A percentile compares a stretch with the other conserved stretches of the same genome.
Evolutionary conservation across 106 monocot genomes (phyloP).

Genomic region (Posidonia australis): DNA sequence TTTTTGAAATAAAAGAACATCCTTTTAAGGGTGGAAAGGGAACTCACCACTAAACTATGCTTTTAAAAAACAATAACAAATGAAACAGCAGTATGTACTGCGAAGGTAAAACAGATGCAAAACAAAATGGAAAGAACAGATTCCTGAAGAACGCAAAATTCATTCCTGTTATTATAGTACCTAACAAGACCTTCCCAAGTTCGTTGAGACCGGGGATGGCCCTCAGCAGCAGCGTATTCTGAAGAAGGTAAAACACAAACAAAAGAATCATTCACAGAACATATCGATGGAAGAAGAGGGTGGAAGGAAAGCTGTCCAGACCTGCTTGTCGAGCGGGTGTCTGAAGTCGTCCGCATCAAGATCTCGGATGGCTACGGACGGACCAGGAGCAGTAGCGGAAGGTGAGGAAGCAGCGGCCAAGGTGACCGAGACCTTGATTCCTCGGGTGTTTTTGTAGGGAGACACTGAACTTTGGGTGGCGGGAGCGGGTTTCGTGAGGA

Average conservation of each 20-base stretch:
- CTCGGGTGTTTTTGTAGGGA: no score
- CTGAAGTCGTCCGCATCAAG: conserved; percentile 97
- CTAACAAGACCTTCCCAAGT: conserved; percentile 74
- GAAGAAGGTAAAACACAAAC: conserved; percentile 9
- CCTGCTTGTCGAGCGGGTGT: conserved; percentile 94
- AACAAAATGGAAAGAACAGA: background rate
- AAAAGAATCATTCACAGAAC: background rate
- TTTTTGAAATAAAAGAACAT: no score
- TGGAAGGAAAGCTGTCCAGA: conserved; percentile 1
- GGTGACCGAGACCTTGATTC: no score
- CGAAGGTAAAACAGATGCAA: background rate
- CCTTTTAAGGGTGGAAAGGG: no score
- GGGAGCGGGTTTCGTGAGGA: no score
- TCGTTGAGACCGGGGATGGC: conserved; percentile 77
- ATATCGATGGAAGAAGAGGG: background rate
- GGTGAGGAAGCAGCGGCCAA: no score
- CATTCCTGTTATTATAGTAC: no score
- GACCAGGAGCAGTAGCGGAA: background rate
- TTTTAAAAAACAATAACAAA: no score
- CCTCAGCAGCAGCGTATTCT: conserved; percentile 85
- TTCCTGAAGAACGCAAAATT: no score
- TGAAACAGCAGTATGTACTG: no score
- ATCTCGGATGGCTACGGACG: conserved; percentile 35
- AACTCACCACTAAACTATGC: no score
- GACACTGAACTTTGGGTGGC: no score